Base-by-base conservation (phyloP, 2,329 filamentous ascomycete species). In the Ophiostoma australiae region DNA sequence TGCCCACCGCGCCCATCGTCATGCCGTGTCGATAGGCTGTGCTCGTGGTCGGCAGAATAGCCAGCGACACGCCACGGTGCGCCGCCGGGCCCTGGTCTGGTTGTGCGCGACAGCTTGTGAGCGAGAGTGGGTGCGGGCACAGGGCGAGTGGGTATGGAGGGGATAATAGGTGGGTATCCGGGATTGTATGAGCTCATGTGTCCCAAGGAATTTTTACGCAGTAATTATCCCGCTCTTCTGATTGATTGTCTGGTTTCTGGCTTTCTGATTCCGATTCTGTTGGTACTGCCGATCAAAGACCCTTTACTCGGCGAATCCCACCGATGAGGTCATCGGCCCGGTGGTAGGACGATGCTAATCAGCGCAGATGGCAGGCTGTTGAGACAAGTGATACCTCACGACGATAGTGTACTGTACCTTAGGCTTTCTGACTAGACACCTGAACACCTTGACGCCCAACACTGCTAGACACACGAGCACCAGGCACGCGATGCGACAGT, bases 41-140 rank as follows among this genome's bases (percentile, higher is more conserved):
- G n/a, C 4, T 66, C 20, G 63, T 73, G 69, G 69, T 20, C 39
- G 55, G 31, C 20, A 31, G 41, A 61, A 65, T 35, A 70, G 73
- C 74, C 77, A 74, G 76, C 74, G 73, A 75, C 74, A 73, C 75
- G 76, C 76, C 76, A 73, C 72, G 73, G 72, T 77, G 76, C 78
- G 76, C 75, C 74, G 71, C 71, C 52, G 61, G 67, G 67, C 8
- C 39, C 27, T 61, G 27, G 27, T 31, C 27, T 31, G 27, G 11
- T 61, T 69, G n/a, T 44, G 58, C 35, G 69, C 69, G 71, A 70
- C 71, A 72, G 71, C 58, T 67, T 72, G 70, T 61, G 20, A 55
- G 55, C 41, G 48, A 4, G 33, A 55, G 55, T 66, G 48, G 17
- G 33, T 23, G 33, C 2, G 20, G n/a, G 20, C 8, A 39, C 15